Evolutionary conservation across 2,329 filamentous ascomycete species (phyloP), one percentile per base, ranked within the genome.

Genomic region (Ilyonectria robusta): DNA sequence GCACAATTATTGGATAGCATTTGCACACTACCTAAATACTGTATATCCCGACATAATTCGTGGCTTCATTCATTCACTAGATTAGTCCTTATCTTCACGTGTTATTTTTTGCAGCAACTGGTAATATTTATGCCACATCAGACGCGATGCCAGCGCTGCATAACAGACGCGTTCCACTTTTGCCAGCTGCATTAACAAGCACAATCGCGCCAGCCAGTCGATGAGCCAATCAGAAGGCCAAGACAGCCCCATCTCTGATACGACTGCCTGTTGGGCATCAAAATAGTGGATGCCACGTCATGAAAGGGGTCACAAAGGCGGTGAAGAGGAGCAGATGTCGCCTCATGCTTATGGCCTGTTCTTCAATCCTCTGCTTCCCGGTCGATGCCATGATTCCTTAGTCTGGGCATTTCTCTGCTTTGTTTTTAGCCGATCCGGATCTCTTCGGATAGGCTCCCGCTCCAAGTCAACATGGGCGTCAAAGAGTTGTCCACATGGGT

Each of bases 401-500:
- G 44, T 15, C 11, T n/a, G 4, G 44, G 11, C 44, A 6, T 21
- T 46, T 33, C 11, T 9, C 21, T 46, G 7, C 10, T 11, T 23
- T 11, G 4, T 46, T 21, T 46, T 13, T 46, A 23, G 44, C 10
- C 44, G 44, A 46, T 46, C 11, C 19, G 21, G 5, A 46, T 23
- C 26, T n/a, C 23, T 51, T 33, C 11, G 31, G 6, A 17, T 15
- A 17, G 48, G 17, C 26, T 17, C 17, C 26, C 48, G 13, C 11
- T 42, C 35, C 6, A 10, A 17, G 6, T 17, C 53, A 56, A 6
- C 35, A 56, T 56, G 53, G 35, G 53, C 15, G 53, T 56, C 35
- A 42, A 56, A 31, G 53, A 56, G 17, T n/a, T 56, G 3, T 56
- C 53, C 21, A 13, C 19, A 8, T 56, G 53, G 53, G 29, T 56